Evolutionary conservation across 2,329 filamentous ascomycete species (phyloP).

Genomic region (Phialocephala sp.): DNA sequence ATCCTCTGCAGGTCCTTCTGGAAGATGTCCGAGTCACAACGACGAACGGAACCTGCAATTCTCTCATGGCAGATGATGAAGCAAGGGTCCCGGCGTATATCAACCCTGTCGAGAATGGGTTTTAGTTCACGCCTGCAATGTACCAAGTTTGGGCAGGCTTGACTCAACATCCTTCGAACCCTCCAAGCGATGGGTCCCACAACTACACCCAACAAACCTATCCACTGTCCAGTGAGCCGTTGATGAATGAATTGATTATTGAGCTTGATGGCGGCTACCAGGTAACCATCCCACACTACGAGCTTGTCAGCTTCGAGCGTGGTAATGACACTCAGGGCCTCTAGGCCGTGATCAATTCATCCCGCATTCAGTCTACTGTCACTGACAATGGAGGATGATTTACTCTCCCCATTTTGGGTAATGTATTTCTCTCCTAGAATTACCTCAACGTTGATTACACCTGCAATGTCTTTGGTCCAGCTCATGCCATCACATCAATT

Average conservation of each 20-base stretch:
- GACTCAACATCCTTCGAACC: conserved; percentile 3
- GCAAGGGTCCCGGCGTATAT: background rate
- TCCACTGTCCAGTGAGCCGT: background rate
- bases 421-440: background rate
- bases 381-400: background rate
- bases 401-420: background rate
- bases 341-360: background rate
- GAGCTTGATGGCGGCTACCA: background rate
- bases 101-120: conserved; percentile 2
- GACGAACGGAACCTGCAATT: background rate
- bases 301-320: background rate
- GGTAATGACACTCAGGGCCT: background rate
- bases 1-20: background rate
- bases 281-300: background rate
- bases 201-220: background rate
- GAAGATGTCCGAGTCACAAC: conserved; percentile 2
- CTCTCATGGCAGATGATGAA: background rate
- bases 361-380: background rate
- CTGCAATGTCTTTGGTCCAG: background rate
- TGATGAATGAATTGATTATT: conserved; percentile 4
- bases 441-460: background rate
- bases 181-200: background rate
- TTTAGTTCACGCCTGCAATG: background rate
- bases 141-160: conserved; percentile 2
- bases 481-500: background rate